Conservation (phyloP, 805 yeast genomes). For the Debaryomyces castellii region DNA sequence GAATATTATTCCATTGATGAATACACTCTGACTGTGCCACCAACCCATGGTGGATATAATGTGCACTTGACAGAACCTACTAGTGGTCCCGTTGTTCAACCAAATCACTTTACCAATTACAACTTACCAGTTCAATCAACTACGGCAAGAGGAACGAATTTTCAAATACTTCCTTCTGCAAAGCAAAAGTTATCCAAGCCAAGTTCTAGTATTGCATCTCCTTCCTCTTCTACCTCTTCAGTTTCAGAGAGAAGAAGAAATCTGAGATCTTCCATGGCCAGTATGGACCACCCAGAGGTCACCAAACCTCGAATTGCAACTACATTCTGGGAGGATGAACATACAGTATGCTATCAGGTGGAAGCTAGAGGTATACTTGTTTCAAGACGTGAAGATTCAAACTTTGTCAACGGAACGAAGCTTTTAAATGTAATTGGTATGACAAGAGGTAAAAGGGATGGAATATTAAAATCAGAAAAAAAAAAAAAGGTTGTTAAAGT, state of each 20-base stretch:
- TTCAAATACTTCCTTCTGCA: not conserved
- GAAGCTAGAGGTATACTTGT: constrained; percentile 31
- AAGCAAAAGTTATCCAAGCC: not conserved
- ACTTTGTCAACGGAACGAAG: constrained; percentile 39
- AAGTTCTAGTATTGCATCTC: constrained; percentile 2
- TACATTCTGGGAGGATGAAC: constrained; percentile 37
- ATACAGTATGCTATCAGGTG: constrained; percentile 38
- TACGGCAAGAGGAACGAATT: not conserved
- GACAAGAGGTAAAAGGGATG: constrained; percentile 42
- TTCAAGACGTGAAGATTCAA: constrained; percentile 34
- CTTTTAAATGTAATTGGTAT: constrained; percentile 37
- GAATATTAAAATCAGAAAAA: constrained; percentile 36
- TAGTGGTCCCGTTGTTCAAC: not conserved
- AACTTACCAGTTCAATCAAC: constrained; percentile 2
- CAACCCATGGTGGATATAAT: not conserved
- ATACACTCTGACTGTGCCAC: not conserved
- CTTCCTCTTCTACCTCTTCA: constrained; percentile 5
- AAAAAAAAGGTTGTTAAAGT: constrained; percentile 28
- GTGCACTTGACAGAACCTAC: not conserved
- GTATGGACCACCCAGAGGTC: constrained; percentile 15
- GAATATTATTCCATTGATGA: constrained; percentile 7
- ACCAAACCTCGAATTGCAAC: constrained; percentile 35
- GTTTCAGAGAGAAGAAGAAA: constrained; percentile 7
- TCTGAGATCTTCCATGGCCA: constrained; percentile 15
- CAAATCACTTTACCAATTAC: not conserved